Conservation (phyloP, 352 stramenopile genomes). For the Pythium oligandrum region DNA sequence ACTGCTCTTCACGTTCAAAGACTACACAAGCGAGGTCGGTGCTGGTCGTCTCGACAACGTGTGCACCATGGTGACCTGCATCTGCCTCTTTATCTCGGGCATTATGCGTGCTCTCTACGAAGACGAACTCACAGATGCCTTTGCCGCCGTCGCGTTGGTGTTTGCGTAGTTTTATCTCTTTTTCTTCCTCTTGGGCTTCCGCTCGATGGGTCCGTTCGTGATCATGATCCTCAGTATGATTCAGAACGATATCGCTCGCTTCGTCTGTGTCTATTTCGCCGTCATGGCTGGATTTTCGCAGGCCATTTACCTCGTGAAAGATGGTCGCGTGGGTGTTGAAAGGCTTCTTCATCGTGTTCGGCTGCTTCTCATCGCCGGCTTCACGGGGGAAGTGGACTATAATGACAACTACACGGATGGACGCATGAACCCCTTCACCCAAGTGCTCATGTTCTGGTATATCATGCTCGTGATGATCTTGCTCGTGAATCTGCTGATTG, state of each 20-base stretch:
- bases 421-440: slow-evolving; percentile 39
- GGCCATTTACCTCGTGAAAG: slow-evolving; percentile 49
- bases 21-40: slow-evolving; percentile 38
- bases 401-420: slow-evolving; percentile 45
- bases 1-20: slow-evolving; percentile 31
- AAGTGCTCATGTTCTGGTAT: slow-evolving; percentile 54
- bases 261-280: slow-evolving; percentile 50
- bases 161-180: slow-evolving; percentile 63
- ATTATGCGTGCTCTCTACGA: slow-evolving; percentile 15
- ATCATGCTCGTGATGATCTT: slow-evolving; percentile 62
- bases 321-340: slow-evolving; percentile 26
- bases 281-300: slow-evolving; percentile 53
- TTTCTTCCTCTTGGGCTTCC: slow-evolving; percentile 65
- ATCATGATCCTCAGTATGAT: slow-evolving; percentile 71
- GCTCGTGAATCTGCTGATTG: slow-evolving; percentile 61
- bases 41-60: slow-evolving; percentile 51
- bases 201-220: slow-evolving; percentile 55
- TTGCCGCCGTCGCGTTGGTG: slow-evolving; percentile 36
- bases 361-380: slow-evolving; percentile 46
- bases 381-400: slow-evolving; percentile 58
- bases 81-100: slow-evolving; percentile 29
- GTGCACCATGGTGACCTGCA: slow-evolving; percentile 32
- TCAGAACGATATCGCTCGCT: slow-evolving; percentile 48
- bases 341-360: slow-evolving; percentile 38
- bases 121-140: slow-evolving; percentile 36